A percentile compares a stretch with the other conserved stretches of the same genome.
Conservation (phyloP, 2,329 filamentous ascomycete species). For the Ascochyta koolunga region DNA sequence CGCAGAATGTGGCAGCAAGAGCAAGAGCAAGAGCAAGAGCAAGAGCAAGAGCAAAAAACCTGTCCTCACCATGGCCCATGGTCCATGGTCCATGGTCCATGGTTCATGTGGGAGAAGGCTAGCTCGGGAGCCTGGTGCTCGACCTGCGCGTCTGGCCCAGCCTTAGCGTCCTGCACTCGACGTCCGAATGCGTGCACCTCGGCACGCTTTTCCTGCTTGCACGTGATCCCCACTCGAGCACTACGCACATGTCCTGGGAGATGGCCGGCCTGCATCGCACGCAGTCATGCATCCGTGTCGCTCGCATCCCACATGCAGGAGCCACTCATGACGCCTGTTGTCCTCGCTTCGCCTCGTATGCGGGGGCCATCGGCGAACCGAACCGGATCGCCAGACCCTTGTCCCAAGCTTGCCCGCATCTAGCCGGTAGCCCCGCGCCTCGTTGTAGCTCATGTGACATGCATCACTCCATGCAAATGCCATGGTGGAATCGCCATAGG, state of each 20-base stretch:
- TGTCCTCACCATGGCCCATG: background rate
- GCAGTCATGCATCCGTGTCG: no score
- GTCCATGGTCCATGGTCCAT: no score
- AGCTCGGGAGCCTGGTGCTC: constrained; percentile 3
- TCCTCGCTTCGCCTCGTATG: background rate
- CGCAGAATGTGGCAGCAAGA: background rate
- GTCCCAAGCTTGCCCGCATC: background rate
- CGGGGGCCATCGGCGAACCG: background rate
- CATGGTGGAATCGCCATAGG: background rate
- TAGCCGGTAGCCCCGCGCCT: background rate
- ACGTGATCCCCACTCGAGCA: no score
- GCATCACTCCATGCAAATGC: no score
- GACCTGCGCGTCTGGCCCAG: constrained; percentile 3
- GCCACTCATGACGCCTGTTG: no score
- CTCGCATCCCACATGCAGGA: no score
- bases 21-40: no score
- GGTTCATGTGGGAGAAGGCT: background rate
- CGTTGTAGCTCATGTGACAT: background rate
- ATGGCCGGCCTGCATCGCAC: no score
- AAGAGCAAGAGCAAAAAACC: background rate
- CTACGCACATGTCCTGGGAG: no score
- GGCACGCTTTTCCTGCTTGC: background rate
- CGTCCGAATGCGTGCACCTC: background rate
- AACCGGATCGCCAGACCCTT: background rate
- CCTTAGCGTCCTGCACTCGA: background rate